Percentiles rank a stretch among this genome's conserved stretches.
These are phyloP conservation scores for Sutorius eximius DNA, from an alignment of 1,284 basidiomycete genomes.

Conservation along the genomic window DNA sequence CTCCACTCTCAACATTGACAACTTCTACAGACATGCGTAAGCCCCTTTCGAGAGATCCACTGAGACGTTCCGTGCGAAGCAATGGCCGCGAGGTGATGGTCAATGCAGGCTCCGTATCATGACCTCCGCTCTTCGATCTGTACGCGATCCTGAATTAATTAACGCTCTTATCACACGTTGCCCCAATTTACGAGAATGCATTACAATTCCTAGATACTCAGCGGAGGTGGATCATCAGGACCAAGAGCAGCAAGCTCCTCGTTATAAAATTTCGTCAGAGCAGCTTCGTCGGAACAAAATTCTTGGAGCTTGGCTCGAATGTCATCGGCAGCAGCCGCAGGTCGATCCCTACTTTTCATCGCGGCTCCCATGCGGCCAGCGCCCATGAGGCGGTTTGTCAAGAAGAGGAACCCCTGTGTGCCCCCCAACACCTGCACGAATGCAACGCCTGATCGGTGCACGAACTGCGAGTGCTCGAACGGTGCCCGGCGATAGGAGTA, in stretches of 20 bases:
- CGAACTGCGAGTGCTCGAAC: constrained; percentile 84
- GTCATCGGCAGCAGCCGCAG: constrained; percentile 54
- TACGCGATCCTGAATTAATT: constrained; percentile 3
- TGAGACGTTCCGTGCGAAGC: constrained; percentile 61
- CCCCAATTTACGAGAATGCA: constrained; percentile 10
- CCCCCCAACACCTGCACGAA: constrained; percentile 86
- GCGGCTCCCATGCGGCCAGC: constrained; percentile 59
- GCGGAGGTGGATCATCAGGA: constrained; percentile 63
- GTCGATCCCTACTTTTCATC: constrained; percentile 51
- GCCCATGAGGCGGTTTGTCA: constrained; percentile 82
- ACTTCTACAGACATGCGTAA: constrained; percentile 79
- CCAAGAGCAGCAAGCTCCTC: constrained; percentile 58
- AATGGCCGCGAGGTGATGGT: constrained; percentile 77
- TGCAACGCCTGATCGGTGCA: constrained; percentile 83
- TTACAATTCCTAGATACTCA: constrained; percentile 40
- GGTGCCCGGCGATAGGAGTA: constrained; percentile 84
- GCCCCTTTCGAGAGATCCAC: constrained; percentile 66
- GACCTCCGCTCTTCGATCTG: constrained; percentile 19
- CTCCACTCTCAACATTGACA: constrained; percentile 5
- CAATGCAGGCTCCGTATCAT: constrained; percentile 67
- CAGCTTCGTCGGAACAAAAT: constrained; percentile 64
- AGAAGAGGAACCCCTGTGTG: constrained; percentile 77
- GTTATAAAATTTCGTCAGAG: constrained; percentile 68
- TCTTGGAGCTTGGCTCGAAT: constrained; percentile 59
- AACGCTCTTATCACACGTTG: constrained; percentile 6